Conservation (phyloP, 2,329 filamentous ascomycete genomes). For the Trichoderma koningii region DNA sequence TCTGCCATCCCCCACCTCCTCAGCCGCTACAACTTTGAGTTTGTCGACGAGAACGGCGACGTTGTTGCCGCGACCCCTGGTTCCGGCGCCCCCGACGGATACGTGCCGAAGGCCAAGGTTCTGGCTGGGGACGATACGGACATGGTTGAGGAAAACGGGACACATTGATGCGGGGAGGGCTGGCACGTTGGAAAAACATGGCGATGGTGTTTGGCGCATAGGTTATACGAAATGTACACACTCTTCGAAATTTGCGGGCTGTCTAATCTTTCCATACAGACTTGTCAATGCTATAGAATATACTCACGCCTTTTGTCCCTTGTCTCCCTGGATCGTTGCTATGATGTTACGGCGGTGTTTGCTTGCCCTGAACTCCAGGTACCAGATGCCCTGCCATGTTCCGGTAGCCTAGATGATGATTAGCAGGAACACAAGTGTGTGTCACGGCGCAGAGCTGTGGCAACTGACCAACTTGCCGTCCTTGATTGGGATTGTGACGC, state of each 20-base stretch:
- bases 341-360: slow-evolving; percentile 81
- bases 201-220: slow-evolving; percentile 45
- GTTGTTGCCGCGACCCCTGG: slow-evolving; percentile 85
- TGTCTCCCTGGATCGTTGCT: slow-evolving; percentile 92
- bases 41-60: slow-evolving; percentile 89
- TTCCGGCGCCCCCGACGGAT: slow-evolving; percentile 57
- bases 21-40: slow-evolving; percentile 96
- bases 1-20: slow-evolving; percentile 94
- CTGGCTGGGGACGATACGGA: slow-evolving; percentile 64
- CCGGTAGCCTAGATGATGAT: slow-evolving; percentile 54
- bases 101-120: slow-evolving; percentile 65
- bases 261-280: slow-evolving; percentile 13
- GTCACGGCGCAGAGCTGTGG: background rate
- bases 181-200: slow-evolving; percentile 33
- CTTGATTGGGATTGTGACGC: slow-evolving; percentile 85
- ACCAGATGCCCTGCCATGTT: slow-evolving; percentile 90
- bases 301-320: slow-evolving; percentile 69
- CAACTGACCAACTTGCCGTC: slow-evolving; percentile 71
- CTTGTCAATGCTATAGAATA: slow-evolving; percentile 20
- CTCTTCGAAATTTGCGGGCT: background rate
- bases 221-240: slow-evolving; percentile 21
- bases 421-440: background rate
- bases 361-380: slow-evolving; percentile 79
- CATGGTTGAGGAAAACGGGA: slow-evolving; percentile 56
- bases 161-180: slow-evolving; percentile 34